Percentiles rank a stretch among this genome's conserved stretches.
These are phyloP conservation scores for Thecaphora thlaspeos DNA, from an alignment of 1,284 basidiomycete species.

Conservation along the genomic window DNA sequence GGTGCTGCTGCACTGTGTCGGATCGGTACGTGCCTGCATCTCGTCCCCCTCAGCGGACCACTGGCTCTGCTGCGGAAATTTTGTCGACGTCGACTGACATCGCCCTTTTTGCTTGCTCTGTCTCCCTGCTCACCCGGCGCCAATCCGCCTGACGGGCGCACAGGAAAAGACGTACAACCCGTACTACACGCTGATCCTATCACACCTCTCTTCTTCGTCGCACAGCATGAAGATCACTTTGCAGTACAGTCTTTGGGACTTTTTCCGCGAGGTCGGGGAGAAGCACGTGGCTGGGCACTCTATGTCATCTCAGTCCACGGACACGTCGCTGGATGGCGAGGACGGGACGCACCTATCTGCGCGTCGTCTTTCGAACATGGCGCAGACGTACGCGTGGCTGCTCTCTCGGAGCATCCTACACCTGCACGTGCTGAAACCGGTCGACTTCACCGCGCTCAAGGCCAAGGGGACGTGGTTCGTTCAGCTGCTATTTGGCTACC, in stretches of 20 bases:
- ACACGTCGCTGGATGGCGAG: conserved; percentile 58
- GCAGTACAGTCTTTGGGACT: conserved; percentile 97
- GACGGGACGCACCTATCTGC: conserved; percentile 34
- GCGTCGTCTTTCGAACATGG: conserved; percentile 67
- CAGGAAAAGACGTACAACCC: conserved; percentile 92
- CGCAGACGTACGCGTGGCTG: conserved; percentile 79
- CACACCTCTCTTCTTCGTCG: conserved; percentile 50
- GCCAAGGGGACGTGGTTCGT: conserved; percentile 28
- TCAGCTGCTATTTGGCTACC: conserved; percentile 38
- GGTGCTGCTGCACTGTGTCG: conserved; percentile 88
- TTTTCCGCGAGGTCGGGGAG: conserved; percentile 86
- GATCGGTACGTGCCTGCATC: conserved; percentile 52
- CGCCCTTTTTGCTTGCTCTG: too few relatives aligned
- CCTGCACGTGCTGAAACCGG: conserved; percentile 66
- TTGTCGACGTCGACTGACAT: too few relatives aligned
- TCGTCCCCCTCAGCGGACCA: not conserved
- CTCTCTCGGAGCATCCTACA: conserved; percentile 72
- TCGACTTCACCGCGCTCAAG: conserved; percentile 44
- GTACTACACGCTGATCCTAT: conserved; percentile 82
- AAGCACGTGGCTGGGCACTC: conserved; percentile 77
- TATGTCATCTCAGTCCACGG: conserved; percentile 63
- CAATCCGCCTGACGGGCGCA: not conserved
- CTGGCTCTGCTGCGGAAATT: too few relatives aligned
- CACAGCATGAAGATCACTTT: conserved; percentile 82
- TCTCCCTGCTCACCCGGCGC: too few relatives aligned